phyloP scores from a whole-genome alignment of 148 eudicot species.

The Amaranthus hypochondriacus region DNA sequence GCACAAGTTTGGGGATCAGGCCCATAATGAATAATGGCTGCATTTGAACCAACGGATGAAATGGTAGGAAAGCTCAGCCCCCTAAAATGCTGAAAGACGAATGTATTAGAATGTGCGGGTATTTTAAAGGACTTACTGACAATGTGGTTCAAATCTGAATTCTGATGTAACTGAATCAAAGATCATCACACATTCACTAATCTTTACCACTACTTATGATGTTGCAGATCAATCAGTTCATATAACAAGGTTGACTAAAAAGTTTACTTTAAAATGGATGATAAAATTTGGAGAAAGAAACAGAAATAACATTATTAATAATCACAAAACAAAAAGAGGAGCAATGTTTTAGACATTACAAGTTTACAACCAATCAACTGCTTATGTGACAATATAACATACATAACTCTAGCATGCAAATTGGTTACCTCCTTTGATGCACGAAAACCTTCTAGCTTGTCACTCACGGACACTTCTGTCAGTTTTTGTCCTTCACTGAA shows the following conservation, averaged over 20 bases:
- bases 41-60: slow-evolving; percentile 94
- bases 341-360: background rate
- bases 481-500: slow-evolving; percentile 57
- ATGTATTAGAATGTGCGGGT: background rate
- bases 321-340: background rate
- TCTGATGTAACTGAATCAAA: background rate
- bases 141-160: slow-evolving; percentile 1
- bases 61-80: slow-evolving; percentile 96
- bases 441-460: slow-evolving; percentile 91
- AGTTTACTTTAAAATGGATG: background rate
- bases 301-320: background rate
- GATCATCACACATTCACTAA: background rate
- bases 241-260: background rate
- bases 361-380: background rate
- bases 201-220: background rate
- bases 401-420: background rate
- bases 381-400: background rate
- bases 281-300: background rate
- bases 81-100: slow-evolving; percentile 61
- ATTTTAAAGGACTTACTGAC: background rate
- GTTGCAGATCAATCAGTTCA: background rate
- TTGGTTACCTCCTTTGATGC: slow-evolving; percentile 83
- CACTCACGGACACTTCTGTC: slow-evolving; percentile 92
- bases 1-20: slow-evolving; percentile 78
- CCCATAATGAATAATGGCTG: slow-evolving; percentile 79